A percentile compares a stretch with the other conserved stretches of the same genome.
Evolutionary conservation across 208 protist genomes (phyloP).

Genomic region (Tritrichomonas foetus): DNA sequence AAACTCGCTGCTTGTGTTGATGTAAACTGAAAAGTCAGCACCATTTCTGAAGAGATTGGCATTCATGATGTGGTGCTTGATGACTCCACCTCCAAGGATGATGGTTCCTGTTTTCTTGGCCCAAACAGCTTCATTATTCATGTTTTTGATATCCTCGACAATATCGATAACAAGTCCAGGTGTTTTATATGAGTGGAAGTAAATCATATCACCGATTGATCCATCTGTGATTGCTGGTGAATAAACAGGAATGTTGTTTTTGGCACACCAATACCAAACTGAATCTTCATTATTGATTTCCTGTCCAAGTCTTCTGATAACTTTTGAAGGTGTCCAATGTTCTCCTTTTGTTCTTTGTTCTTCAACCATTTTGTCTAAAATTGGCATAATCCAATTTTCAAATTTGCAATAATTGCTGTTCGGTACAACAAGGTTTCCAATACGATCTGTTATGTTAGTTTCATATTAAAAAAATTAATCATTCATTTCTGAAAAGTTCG

Average conservation of each 20-base stretch:
- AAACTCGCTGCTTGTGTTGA: constrained; percentile 71
- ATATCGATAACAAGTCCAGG: constrained; percentile 89
- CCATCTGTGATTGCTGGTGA: constrained; percentile 96
- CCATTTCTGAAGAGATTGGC: constrained; percentile 81
- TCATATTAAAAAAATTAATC: no score
- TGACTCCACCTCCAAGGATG: constrained; percentile 71
- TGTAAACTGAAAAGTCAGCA: constrained; percentile 80
- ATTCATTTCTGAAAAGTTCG: no score
- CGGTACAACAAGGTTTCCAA: constrained; percentile 98
- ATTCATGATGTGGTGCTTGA: constrained; percentile 64
- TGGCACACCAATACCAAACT: constrained; percentile 93
- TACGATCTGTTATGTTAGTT: no score
- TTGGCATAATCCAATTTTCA: constrained; percentile 97
- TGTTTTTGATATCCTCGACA: constrained; percentile 80
- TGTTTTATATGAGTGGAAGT: constrained; percentile 90
- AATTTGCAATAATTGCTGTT: constrained; percentile 99
- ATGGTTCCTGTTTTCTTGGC: constrained; percentile 90
- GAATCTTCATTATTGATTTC: constrained; percentile 83
- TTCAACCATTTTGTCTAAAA: constrained; percentile 76
- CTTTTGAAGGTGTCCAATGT: constrained; percentile 82
- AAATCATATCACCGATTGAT: constrained; percentile 99
- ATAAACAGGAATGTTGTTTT: constrained; percentile 97
- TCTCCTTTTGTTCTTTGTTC: constrained; percentile 68
- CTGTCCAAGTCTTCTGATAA: constrained; percentile 88
- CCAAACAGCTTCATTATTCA: constrained; percentile 87